A percentile compares a stretch with the other conserved stretches of the same genome.
Evolutionary conservation across 352 stramenopile genomes (phyloP).

Genomic region (Blastocystis sp.): DNA sequence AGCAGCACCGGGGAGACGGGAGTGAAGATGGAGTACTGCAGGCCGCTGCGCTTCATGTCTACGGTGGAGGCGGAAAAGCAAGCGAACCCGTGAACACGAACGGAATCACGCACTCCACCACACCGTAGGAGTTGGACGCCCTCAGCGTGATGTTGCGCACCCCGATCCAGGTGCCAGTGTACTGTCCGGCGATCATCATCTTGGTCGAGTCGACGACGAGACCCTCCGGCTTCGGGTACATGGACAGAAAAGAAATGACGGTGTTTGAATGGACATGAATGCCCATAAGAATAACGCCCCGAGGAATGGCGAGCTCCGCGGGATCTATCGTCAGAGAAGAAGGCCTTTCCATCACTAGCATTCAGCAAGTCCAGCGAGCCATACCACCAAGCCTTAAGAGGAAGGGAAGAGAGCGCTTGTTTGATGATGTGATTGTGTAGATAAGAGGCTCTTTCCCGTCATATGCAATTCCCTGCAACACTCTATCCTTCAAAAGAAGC

Average conservation of each 20-base stretch:
- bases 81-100: slow-evolving; percentile 8
- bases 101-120: not conserved
- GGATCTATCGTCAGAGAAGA: not conserved
- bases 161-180: not conserved
- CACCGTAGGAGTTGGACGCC: not conserved
- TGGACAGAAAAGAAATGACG: not conserved
- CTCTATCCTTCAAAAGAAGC: not conserved
- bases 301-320: not conserved
- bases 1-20: not conserved
- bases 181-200: slow-evolving; percentile 10
- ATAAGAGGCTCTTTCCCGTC: not conserved
- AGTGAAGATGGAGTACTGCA: not conserved
- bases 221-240: not conserved
- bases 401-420: not conserved
- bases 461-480: not conserved
- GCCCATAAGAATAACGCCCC: not conserved
- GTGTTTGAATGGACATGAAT: slow-evolving; percentile 4
- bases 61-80: not conserved
- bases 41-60: not conserved
- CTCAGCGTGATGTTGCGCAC: not conserved
- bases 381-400: slow-evolving; percentile 6
- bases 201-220: not conserved
- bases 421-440: not conserved
- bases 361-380: not conserved
- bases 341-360: not conserved